phyloP scores from a whole-genome alignment of 148 eudicot species.

The Vaccinium corymbosum region DNA sequence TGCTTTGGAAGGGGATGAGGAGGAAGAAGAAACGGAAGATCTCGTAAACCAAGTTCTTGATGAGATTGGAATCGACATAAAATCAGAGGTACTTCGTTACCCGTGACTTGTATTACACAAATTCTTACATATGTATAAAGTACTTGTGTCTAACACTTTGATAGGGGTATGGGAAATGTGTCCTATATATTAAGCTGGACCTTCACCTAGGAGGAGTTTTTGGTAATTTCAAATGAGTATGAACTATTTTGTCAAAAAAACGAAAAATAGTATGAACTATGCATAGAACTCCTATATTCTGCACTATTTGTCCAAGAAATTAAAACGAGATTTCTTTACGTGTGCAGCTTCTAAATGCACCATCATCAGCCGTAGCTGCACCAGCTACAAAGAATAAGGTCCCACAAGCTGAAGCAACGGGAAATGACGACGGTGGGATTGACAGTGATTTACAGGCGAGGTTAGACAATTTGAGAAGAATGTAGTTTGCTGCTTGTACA shows the following conservation, averaged over 20 bases:
- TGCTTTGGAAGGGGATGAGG: conserved; percentile 98
- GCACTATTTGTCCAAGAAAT: not conserved
- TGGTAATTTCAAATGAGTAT: too few species aligned
- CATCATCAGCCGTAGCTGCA: conserved; percentile 82
- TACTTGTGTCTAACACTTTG: not conserved
- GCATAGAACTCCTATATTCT: not conserved
- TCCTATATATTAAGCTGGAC: not conserved
- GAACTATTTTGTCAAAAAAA: too few species aligned
- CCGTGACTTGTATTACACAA: not conserved
- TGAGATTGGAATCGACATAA: conserved; percentile 88
- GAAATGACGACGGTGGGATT: conserved; percentile 72
- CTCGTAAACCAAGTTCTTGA: conserved; percentile 93
- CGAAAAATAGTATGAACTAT: not conserved
- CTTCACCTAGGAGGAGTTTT: too few species aligned
- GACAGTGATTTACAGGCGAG: conserved; percentile 85
- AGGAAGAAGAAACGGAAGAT: conserved; percentile 95
- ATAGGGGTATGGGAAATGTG: not conserved
- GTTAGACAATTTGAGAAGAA: conserved; percentile 86
- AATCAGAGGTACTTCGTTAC: conserved; percentile 54
- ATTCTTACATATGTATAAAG: not conserved
- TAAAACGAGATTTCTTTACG: not conserved
- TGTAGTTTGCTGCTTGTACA: conserved; percentile 32
- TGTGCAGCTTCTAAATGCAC: conserved; percentile 83
- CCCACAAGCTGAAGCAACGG: conserved; percentile 21
- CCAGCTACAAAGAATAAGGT: conserved; percentile 61